A percentile compares a stretch with the other conserved stretches of the same genome.
Conservation (phyloP, 2,329 filamentous ascomycete genomes). For the Allantophomopsis lycopodina region DNA sequence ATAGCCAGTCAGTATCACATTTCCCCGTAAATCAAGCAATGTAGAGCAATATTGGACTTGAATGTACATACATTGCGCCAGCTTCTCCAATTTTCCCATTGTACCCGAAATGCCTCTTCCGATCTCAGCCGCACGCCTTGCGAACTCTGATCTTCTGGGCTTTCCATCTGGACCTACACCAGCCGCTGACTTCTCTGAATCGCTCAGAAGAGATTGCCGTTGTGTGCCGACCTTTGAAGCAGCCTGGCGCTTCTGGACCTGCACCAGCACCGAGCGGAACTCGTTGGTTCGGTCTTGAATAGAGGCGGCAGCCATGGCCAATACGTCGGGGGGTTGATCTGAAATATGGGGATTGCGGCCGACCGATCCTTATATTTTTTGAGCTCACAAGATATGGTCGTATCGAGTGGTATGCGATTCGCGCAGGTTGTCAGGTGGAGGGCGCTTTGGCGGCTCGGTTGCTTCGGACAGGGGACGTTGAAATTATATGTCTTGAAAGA, state of each 20-base stretch:
- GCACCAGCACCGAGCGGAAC: slow-evolving; percentile 81
- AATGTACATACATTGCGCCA: slow-evolving; percentile 57
- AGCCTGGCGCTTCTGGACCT: slow-evolving; percentile 70
- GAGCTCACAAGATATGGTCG: too few relatives aligned
- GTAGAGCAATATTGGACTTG: background rate
- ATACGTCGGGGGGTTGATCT: too few relatives aligned
- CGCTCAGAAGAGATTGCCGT: slow-evolving; percentile 65
- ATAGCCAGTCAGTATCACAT: slow-evolving; percentile 8
- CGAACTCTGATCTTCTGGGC: slow-evolving; percentile 75
- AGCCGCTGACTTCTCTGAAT: slow-evolving; percentile 54
- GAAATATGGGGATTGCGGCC: too few relatives aligned
- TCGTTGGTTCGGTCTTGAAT: slow-evolving; percentile 96
- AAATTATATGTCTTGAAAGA: too few relatives aligned
- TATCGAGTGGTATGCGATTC: too few relatives aligned
- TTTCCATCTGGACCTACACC: slow-evolving; percentile 28
- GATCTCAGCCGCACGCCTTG: slow-evolving; percentile 80
- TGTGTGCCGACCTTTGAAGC: slow-evolving; percentile 66
- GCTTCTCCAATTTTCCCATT: slow-evolving; percentile 87
- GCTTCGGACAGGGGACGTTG: too few relatives aligned
- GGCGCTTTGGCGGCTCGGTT: too few relatives aligned
- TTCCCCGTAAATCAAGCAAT: background rate
- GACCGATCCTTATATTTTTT: too few relatives aligned
- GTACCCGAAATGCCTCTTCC: slow-evolving; percentile 82
- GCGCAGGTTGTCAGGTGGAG: too few relatives aligned
- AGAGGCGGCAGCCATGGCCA: slow-evolving; percentile 49